A percentile compares a stretch with the other conserved stretches of the same genome.
phyloP scores from a whole-genome alignment of 352 stramenopile species.

The Pythium folliculosum region DNA sequence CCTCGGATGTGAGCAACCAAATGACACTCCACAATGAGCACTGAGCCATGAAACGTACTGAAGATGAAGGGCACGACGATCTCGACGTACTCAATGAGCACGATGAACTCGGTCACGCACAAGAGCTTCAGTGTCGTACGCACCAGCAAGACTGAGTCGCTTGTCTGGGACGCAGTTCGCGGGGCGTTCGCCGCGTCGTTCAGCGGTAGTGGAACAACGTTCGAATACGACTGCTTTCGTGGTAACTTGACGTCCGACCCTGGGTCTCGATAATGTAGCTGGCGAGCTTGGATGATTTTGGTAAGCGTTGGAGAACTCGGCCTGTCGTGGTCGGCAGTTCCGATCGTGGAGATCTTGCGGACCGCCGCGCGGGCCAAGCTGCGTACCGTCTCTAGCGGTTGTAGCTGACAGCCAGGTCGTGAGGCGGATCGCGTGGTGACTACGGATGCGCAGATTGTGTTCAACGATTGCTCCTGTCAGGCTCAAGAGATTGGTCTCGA shows the following conservation, averaged over 20 bases:
- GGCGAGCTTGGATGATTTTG: neutral
- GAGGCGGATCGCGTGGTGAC: neutral
- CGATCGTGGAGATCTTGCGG: neutral
- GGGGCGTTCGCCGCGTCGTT: neutral
- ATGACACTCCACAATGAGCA: too few relatives aligned
- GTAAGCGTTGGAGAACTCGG: neutral
- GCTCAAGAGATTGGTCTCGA: neutral
- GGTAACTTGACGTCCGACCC: too few relatives aligned
- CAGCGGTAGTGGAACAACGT: neutral
- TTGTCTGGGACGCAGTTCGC: neutral
- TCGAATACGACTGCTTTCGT: neutral
- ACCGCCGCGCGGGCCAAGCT: neutral
- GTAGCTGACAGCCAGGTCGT: neutral
- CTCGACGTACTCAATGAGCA: conserved; percentile 10
- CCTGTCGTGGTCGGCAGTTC: neutral
- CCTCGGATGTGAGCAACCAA: neutral
- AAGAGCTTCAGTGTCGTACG: neutral
- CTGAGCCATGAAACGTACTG: neutral
- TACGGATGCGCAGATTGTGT: neutral
- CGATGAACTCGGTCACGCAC: conserved; percentile 11
- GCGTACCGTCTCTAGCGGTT: neutral
- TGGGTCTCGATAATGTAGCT: too few relatives aligned
- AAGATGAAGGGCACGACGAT: conserved; percentile 3
- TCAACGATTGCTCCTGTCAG: neutral
- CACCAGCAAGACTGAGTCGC: neutral